These are phyloP conservation scores for Domatiomyces catenatus DNA, from an alignment of 2,329 filamentous ascomycete species.

Conservation along the genomic window DNA sequence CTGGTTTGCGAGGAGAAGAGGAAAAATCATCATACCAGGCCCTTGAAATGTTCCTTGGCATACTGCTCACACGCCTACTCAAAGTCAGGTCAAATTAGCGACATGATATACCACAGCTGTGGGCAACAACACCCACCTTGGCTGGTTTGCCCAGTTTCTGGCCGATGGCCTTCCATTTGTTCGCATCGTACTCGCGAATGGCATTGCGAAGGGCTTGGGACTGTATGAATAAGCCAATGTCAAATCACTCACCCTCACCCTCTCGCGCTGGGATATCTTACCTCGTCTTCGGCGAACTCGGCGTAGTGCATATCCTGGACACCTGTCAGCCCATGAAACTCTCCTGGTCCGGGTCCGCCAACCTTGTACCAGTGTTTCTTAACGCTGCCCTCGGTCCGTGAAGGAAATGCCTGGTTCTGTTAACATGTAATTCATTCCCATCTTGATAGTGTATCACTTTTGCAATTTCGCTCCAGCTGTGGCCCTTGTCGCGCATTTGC, in stretches of 20 bases:
- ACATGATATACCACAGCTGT: slow-evolving; percentile 2
- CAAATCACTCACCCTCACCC: background rate
- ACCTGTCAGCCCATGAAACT: slow-evolving; percentile 15
- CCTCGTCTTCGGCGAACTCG: slow-evolving; percentile 94
- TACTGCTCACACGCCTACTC: slow-evolving; percentile 72
- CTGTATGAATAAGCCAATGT: slow-evolving; percentile 14
- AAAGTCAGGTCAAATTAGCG: background rate
- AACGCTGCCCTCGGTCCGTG: slow-evolving; percentile 86
- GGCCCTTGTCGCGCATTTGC: slow-evolving; percentile 81
- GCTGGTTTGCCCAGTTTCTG: slow-evolving; percentile 95
- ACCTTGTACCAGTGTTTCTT: slow-evolving; percentile 99
- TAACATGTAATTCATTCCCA: background rate
- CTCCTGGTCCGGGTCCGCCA: slow-evolving; percentile 16
- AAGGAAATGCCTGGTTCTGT: slow-evolving; percentile 60
- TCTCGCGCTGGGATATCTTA: slow-evolving; percentile 22
- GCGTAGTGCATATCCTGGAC: slow-evolving; percentile 94
- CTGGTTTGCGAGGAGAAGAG: background rate
- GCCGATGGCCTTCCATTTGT: slow-evolving; percentile 96
- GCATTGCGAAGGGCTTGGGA: slow-evolving; percentile 55
- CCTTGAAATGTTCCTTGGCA: slow-evolving; percentile 78
- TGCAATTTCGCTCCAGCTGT: slow-evolving; percentile 95
- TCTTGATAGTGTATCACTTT: slow-evolving; percentile 46
- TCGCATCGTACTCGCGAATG: slow-evolving; percentile 97
- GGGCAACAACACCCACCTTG: slow-evolving; percentile 45
- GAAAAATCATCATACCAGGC: slow-evolving; percentile 19